Evolutionary conservation across 2,329 filamentous ascomycete genomes (phyloP), one percentile per base, ranked within the genome.

Genomic region (Fusarium vanettenii): DNA sequence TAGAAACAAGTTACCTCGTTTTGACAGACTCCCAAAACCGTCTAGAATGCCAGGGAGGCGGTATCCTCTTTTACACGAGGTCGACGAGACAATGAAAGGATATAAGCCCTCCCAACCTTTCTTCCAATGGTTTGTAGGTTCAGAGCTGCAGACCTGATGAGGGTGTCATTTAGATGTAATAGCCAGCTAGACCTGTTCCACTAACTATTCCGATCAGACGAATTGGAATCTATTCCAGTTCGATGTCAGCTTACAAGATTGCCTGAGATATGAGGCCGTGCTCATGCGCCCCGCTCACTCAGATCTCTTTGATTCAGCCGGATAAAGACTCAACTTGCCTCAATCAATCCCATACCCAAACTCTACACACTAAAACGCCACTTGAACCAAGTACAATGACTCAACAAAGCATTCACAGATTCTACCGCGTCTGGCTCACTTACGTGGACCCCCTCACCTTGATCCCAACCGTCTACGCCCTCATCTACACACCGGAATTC

Each of bases 351-450:
- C 5, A 25, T 22, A 18, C 8, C 13, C 20, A 35, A 25, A 10
- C 20, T 5, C 16, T 4, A 27, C 8, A 25, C 7, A 37, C 5
- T 13, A 29, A 5, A 41, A 20, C 11, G 3, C 27, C 22, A 11
- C 43, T 18, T 43, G 31, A 41, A 61, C 8, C 39, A 33, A 29
- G 6, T 13, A 43, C 5, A 27, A 74, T 74, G 72, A n/a, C 67
- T 6, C 61, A 66, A 9, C 57, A 20, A 13, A 39, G 33, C 4
- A 35, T 74, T 10, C 56, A 67, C 14, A 37, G 1, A 0, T 78
- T 79, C 43, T 79, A 79, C 64, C 70, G 71, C 57, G 16, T 75
- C 37, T 79, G 76, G 76, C 79, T 78, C 62, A 76, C 67, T 1
- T 78, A 59, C 35, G n/a, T 79, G 2, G 73, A 79, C 16, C 75